Conservation (phyloP, 495 filamentous ascomycete genomes). For the Durotheca rogersii region DNA sequence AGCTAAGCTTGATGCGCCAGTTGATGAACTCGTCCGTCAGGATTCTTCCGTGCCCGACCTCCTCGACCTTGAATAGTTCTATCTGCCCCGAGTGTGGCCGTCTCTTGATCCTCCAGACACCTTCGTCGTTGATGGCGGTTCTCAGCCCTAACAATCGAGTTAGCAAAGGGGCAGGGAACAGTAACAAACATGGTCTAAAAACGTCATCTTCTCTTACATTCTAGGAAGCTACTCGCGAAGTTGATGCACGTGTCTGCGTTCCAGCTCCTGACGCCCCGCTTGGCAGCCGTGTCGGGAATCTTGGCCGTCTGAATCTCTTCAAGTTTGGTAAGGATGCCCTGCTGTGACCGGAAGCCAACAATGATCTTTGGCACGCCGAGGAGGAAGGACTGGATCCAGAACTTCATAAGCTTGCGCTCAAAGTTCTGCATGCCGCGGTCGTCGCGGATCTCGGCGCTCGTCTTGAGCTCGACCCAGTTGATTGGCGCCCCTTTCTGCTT, state of each 20-base stretch:
- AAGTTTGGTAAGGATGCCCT: constrained; percentile 68
- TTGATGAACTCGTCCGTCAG: constrained; percentile 73
- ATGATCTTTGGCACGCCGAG: constrained; percentile 90
- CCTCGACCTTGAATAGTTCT: constrained; percentile 70
- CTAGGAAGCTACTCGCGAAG: constrained; percentile 73
- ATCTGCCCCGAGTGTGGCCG: constrained; percentile 56
- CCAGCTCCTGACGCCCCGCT: constrained; percentile 66
- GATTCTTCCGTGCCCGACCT: constrained; percentile 72
- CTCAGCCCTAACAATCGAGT: constrained; percentile 57
- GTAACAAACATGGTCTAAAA: too few relatives aligned
- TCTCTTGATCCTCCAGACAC: constrained; percentile 80
- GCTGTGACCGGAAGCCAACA: constrained; percentile 76
- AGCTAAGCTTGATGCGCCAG: constrained; percentile 62
- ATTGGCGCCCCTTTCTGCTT: constrained; percentile 61
- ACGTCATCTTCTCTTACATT: constrained; percentile 60
- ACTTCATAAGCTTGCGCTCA: constrained; percentile 88
- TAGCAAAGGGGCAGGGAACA: constrained; percentile 7
- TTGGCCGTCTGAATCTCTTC: constrained; percentile 75
- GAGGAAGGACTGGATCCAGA: constrained; percentile 95
- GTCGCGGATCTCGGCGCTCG: constrained; percentile 65
- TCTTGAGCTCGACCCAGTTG: constrained; percentile 96
- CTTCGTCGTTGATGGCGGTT: constrained; percentile 63
- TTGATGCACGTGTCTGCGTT: constrained; percentile 90
- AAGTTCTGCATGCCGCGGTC: constrained; percentile 69
- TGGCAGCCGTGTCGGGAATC: constrained; percentile 73